Percentiles rank a stretch among this genome's conserved stretches.
These are phyloP conservation scores for Coemansia interrupta DNA, from an alignment of 192 early-diverging fungal species.

Conservation along the genomic window DNA sequence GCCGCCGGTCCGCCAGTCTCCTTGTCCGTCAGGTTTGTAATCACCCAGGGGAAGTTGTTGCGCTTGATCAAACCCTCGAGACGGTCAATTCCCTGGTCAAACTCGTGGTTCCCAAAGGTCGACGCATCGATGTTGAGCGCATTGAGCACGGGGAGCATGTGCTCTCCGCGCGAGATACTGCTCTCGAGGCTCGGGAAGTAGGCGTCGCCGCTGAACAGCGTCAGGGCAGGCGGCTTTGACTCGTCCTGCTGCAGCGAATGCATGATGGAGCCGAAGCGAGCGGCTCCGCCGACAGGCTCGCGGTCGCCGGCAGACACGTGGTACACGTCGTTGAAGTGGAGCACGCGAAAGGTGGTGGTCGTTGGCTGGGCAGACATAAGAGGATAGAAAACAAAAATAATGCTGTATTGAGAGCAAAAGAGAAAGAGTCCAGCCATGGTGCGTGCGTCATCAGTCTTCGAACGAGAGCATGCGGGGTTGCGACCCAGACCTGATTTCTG, in stretches of 20 bases:
- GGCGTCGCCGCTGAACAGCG: slow-evolving; percentile 64
- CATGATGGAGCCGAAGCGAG: slow-evolving; percentile 56
- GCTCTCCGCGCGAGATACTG: slow-evolving; percentile 60
- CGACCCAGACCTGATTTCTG: not conserved
- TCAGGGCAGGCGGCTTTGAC: slow-evolving; percentile 32
- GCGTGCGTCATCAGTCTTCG: not conserved
- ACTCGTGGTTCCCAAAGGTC: slow-evolving; percentile 71
- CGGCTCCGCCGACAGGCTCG: slow-evolving; percentile 64
- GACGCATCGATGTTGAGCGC: slow-evolving; percentile 58
- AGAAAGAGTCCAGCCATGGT: not conserved
- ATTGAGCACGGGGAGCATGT: slow-evolving; percentile 64
- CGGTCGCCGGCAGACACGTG: slow-evolving; percentile 50
- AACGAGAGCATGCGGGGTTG: too few relatives aligned
- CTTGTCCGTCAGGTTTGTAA: slow-evolving; percentile 61
- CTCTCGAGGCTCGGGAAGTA: slow-evolving; percentile 69
- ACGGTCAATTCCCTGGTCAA: slow-evolving; percentile 64
- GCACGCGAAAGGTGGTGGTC: slow-evolving; percentile 24
- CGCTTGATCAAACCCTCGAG: slow-evolving; percentile 48
- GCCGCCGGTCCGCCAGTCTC: slow-evolving; percentile 33
- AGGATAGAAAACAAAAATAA: not conserved
- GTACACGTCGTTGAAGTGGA: slow-evolving; percentile 71
- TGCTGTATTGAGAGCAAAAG: not conserved
- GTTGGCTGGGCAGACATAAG: not conserved
- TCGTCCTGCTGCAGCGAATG: slow-evolving; percentile 29
- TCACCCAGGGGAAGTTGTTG: slow-evolving; percentile 69